Base-by-base conservation (phyloP, 1,139 yeast species). In the Kodamaea alishanica region DNA sequence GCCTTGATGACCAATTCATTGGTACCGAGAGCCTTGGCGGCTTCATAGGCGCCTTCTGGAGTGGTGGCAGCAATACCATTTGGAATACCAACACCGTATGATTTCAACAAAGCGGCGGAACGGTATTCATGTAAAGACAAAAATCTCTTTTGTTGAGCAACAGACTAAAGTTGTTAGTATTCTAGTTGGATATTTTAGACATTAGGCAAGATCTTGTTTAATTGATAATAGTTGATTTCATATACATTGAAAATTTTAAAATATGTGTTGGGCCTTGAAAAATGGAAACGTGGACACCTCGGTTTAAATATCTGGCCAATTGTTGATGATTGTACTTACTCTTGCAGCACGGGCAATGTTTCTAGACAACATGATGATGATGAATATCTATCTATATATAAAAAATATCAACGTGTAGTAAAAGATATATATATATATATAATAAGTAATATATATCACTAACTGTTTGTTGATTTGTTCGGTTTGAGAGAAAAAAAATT, bases 51-150 rank as follows among this genome's bases (percentile, higher is more conserved):
- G 49, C 85, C 95, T 56, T 84, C 84, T 37, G 96, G 81, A 41
- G 96, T 85, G 55, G 83, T 78, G 48, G 98, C 95, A 45, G 96
- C 95, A 50, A 74, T 80, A 58, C 99, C 99, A 45, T 73, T 74
- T 47, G 99, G 98, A 39, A 89, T 90, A 50, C 90, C 90, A 37
- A 92, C 81, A 51, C 94, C 96, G 70, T 88, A 92, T 24, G 70
- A 58, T 62, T 80, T 78, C 56, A 92, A 79, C 47, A 92, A 70
- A 50, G 86, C 87, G 41, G 98, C 97, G 29, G 97, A 88, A 64
- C 97, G 88, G 80, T 69, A 94, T 70, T 92, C 99, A 62, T 92
- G 98, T 54, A 92, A 81, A 28, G 97, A 89, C 55, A 90, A 73
- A 67, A 72, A 73, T 77, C 97, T 81, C 57, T 75, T 76, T 46